A percentile compares a stretch with the other conserved stretches of the same genome.
These are phyloP conservation scores for Scutellaria minor DNA, from an alignment of 257 asterid species.

Conservation along the genomic window DNA sequence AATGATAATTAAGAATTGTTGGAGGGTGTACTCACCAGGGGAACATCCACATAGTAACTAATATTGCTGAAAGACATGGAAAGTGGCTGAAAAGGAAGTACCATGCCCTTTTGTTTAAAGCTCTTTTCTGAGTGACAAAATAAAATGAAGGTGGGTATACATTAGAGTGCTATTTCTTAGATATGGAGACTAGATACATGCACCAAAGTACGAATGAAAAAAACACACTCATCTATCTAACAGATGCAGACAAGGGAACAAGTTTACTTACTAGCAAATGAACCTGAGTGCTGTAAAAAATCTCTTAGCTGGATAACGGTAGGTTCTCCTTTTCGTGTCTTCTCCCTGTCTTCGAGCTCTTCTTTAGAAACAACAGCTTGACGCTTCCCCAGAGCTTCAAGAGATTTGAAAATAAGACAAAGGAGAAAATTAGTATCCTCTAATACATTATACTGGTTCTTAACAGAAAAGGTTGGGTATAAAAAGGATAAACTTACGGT, in stretches of 20 bases:
- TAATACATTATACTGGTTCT: conserved; percentile 22
- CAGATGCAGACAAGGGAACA: conserved; percentile 15
- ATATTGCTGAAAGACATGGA: conserved; percentile 86
- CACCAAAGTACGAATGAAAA: conserved; percentile 16
- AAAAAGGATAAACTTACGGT: conserved; percentile 63
- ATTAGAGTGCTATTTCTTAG: conserved; percentile 23
- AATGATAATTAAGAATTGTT: conserved; percentile 26
- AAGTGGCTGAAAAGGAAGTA: conserved; percentile 90
- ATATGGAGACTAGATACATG: conserved; percentile 21
- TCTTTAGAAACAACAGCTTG: conserved; percentile 85
- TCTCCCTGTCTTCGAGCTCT: conserved; percentile 65
- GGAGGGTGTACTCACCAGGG: conserved; percentile 61
- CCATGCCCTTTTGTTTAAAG: conserved; percentile 83
- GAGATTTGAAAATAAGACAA: conserved; percentile 32
- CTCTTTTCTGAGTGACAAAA: conserved; percentile 64
- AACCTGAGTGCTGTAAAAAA: conserved; percentile 81
- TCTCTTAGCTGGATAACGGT: conserved; percentile 75
- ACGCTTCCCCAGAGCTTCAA: conserved; percentile 77
- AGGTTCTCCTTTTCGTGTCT: conserved; percentile 68
- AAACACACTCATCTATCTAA: neutral
- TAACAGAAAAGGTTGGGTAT: conserved; percentile 26
- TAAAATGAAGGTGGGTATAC: conserved; percentile 20
- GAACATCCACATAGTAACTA: conserved; percentile 88
- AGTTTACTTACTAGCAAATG: conserved; percentile 71
- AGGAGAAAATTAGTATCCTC: conserved; percentile 22